Evolutionary conservation across 768 basidiomycete genomes (phyloP).

Genomic region (Lentinula sp.): DNA sequence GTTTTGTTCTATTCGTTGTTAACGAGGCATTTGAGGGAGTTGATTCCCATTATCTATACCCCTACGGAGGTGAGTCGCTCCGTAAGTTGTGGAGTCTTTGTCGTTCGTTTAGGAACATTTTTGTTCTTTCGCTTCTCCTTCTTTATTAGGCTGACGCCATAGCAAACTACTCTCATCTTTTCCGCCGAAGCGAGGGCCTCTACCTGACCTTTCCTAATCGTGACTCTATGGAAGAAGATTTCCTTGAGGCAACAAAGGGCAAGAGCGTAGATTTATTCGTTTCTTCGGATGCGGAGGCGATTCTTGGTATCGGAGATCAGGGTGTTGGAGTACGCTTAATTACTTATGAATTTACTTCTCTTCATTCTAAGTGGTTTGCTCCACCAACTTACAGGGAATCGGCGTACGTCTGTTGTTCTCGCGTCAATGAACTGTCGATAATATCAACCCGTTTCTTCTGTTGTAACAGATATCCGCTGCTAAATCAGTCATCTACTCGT

Average conservation of each 20-base stretch:
- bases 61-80: conserved; percentile 57
- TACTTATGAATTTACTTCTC: conserved; percentile 2
- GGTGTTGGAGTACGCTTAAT: conserved; percentile 57
- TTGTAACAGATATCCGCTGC: conserved; percentile 57
- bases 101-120: background rate
- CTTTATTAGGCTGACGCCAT: conserved; percentile 66
- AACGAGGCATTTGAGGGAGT: conserved; percentile 49
- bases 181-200: conserved; percentile 72
- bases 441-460: background rate
- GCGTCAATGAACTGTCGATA: background rate
- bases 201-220: conserved; percentile 58
- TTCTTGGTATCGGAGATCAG: conserved; percentile 72
- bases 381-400: conserved; percentile 33
- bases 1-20: conserved; percentile 74
- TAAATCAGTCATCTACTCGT: conserved; percentile 78
- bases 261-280: conserved; percentile 72
- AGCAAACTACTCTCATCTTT: conserved; percentile 77
- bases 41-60: conserved; percentile 74
- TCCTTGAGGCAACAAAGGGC: conserved; percentile 58
- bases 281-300: conserved; percentile 80
- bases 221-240: conserved; percentile 71
- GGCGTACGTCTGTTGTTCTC: conserved; percentile 32
- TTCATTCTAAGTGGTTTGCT: conserved; percentile 10
- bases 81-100: background rate
- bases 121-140: background rate